Conservation (phyloP, 1,284 basidiomycete genomes). For the Pseudozyma tsukubaensis region DNA sequence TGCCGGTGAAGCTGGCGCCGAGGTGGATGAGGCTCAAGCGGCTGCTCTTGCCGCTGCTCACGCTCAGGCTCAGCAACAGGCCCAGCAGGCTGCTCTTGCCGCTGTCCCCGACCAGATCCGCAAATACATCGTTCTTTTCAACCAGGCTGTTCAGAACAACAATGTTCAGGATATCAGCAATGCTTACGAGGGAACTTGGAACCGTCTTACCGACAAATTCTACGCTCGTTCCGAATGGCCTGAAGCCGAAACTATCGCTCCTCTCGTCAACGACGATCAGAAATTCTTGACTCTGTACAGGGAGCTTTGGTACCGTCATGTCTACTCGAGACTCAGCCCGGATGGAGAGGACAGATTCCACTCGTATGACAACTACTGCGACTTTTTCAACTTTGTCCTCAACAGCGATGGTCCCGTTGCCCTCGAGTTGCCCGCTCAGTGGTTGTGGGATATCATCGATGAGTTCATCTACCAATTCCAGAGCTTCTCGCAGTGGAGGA, state of each 20-base stretch:
- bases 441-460: slow-evolving; percentile 99
- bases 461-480: slow-evolving; percentile 99
- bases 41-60: slow-evolving; percentile 58
- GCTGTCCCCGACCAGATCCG: slow-evolving; percentile 66
- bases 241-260: slow-evolving; percentile 92
- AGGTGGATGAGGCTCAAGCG: slow-evolving; percentile 47
- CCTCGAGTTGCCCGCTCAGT: slow-evolving; percentile 92
- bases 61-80: slow-evolving; percentile 58
- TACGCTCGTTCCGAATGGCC: slow-evolving; percentile 96
- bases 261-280: slow-evolving; percentile 75
- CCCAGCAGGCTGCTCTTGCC: slow-evolving; percentile 61
- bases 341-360: slow-evolving; percentile 98
- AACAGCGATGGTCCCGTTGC: slow-evolving; percentile 89
- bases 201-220: slow-evolving; percentile 93
- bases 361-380: slow-evolving; percentile 98
- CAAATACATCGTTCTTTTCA: slow-evolving; percentile 67
- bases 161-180: slow-evolving; percentile 78
- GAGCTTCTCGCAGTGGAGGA: slow-evolving; percentile 84
- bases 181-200: slow-evolving; percentile 96
- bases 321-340: slow-evolving; percentile 93
- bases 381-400: slow-evolving; percentile 94
- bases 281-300: slow-evolving; percentile 92
- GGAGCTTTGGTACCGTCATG: slow-evolving; percentile 90
- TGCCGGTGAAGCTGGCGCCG: slow-evolving; percentile 34
- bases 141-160: slow-evolving; percentile 65